phyloP scores from a whole-genome alignment of 331 rosid species.

The Pyrus hybrid region DNA sequence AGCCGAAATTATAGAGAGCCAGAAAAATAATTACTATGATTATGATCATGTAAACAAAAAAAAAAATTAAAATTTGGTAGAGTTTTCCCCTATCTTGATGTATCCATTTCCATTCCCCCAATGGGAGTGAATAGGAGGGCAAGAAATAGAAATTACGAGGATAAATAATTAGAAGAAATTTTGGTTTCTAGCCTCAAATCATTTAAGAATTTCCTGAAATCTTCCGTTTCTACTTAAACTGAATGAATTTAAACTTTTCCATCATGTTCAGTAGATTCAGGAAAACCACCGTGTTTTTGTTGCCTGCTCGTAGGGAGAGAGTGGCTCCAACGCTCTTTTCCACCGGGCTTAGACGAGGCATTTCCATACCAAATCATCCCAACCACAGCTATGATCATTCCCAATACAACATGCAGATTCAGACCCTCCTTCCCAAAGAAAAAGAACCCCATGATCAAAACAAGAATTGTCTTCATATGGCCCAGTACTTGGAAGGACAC shows the following conservation, averaged over 20 bases:
- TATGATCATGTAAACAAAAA: constrained; percentile 10
- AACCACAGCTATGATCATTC: constrained; percentile 58
- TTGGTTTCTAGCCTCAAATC: constrained; percentile 19
- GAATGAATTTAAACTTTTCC: constrained; percentile 31
- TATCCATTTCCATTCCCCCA: constrained; percentile 11
- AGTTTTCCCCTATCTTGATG: constrained; percentile 9
- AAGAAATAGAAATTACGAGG: constrained; percentile 28
- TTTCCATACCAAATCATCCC: constrained; percentile 88
- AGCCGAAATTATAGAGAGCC: neutral
- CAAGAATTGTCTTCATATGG: constrained; percentile 80
- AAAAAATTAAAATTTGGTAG: neutral
- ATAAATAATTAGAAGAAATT: constrained; percentile 21
- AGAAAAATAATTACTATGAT: constrained; percentile 7
- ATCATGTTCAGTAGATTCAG: constrained; percentile 44
- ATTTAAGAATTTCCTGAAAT: constrained; percentile 15
- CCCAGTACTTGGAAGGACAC: constrained; percentile 86
- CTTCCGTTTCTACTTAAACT: constrained; percentile 16
- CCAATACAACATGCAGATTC: constrained; percentile 56
- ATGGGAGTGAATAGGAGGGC: constrained; percentile 14
- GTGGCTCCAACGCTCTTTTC: constrained; percentile 51
- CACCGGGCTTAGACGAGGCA: constrained; percentile 77
- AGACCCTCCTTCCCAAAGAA: constrained; percentile 84
- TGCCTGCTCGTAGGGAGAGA: constrained; percentile 38
- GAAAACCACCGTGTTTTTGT: constrained; percentile 32
- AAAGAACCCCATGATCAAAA: constrained; percentile 59